Evolutionary conservation across 148 eudicot genomes (phyloP).

Genomic region (Pharnaceum exiguum): DNA sequence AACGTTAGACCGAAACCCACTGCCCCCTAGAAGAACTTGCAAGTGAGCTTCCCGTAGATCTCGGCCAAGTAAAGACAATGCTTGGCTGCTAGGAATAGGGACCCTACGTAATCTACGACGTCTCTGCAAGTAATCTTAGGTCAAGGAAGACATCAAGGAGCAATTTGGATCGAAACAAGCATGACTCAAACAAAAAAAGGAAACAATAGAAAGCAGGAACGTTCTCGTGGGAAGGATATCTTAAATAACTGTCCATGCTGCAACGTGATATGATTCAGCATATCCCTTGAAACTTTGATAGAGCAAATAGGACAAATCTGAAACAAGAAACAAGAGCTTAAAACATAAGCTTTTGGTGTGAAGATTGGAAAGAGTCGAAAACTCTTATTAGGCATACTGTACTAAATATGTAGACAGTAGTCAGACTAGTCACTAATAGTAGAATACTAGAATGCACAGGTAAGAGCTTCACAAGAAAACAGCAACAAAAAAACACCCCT

Average conservation of each 20-base stretch:
- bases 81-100: slow-evolving; percentile 67
- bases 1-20: slow-evolving; percentile 51
- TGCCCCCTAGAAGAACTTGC: slow-evolving; percentile 77
- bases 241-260: slow-evolving; percentile 85
- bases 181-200: background rate
- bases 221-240: slow-evolving; percentile 55
- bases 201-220: background rate
- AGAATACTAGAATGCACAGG: no score
- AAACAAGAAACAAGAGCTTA: slow-evolving; percentile 8
- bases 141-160: slow-evolving; percentile 39
- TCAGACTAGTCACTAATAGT: no score
- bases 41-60: slow-evolving; percentile 94
- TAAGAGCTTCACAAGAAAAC: no score
- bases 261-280: slow-evolving; percentile 78
- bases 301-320: slow-evolving; percentile 89
- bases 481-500: no score
- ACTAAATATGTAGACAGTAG: background rate
- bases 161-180: no score
- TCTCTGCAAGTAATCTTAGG: slow-evolving; percentile 55
- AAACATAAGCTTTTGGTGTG: background rate
- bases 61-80: slow-evolving; percentile 75
- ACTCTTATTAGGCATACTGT: background rate
- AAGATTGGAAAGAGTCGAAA: background rate
- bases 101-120: slow-evolving; percentile 74
- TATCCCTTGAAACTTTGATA: slow-evolving; percentile 59